Conservation (phyloP, 495 filamentous ascomycete species). For the Copromyces sp. region DNA sequence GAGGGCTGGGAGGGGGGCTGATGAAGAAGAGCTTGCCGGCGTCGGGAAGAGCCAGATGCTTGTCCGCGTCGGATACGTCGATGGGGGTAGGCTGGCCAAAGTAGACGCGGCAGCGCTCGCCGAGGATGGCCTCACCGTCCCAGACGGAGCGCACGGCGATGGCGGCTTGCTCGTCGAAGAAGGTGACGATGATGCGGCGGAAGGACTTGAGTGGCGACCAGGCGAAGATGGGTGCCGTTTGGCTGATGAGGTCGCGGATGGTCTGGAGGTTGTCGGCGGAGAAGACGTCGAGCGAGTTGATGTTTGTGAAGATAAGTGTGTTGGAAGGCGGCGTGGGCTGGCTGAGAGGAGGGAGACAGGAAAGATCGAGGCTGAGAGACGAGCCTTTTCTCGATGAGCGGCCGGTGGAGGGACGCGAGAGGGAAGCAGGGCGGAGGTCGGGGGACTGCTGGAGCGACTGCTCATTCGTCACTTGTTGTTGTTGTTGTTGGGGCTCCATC, state of each 20-base stretch:
- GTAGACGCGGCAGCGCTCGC: slow-evolving; percentile 67
- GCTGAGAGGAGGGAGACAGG: slow-evolving; percentile 64
- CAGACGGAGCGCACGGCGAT: slow-evolving; percentile 60
- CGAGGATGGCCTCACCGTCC: slow-evolving; percentile 60
- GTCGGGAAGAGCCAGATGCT: slow-evolving; percentile 73
- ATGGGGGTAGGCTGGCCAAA: slow-evolving; percentile 71
- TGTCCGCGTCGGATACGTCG: slow-evolving; percentile 35
- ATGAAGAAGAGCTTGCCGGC: slow-evolving; percentile 94
- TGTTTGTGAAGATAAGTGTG: slow-evolving; percentile 88
- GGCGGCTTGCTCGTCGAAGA: slow-evolving; percentile 62
- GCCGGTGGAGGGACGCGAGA: slow-evolving; percentile 21
- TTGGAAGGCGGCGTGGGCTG: slow-evolving; percentile 80
- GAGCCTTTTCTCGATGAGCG: slow-evolving; percentile 30
- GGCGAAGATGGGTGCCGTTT: slow-evolving; percentile 62
- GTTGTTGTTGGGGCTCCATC: not conserved
- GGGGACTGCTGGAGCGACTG: not conserved
- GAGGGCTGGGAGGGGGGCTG: slow-evolving; percentile 81
- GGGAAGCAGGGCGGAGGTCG: slow-evolving; percentile 20
- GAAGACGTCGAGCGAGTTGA: slow-evolving; percentile 71
- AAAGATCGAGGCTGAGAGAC: slow-evolving; percentile 72
- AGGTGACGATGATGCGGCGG: slow-evolving; percentile 84
- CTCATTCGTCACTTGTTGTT: not conserved
- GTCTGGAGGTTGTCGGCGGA: slow-evolving; percentile 59
- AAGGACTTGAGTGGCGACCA: slow-evolving; percentile 91
- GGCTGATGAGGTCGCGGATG: slow-evolving; percentile 62